Percentiles rank a stretch among this genome's conserved stretches.
phyloP scores from a whole-genome alignment of 805 yeast species.

The Metschnikowia bowlesiae region DNA sequence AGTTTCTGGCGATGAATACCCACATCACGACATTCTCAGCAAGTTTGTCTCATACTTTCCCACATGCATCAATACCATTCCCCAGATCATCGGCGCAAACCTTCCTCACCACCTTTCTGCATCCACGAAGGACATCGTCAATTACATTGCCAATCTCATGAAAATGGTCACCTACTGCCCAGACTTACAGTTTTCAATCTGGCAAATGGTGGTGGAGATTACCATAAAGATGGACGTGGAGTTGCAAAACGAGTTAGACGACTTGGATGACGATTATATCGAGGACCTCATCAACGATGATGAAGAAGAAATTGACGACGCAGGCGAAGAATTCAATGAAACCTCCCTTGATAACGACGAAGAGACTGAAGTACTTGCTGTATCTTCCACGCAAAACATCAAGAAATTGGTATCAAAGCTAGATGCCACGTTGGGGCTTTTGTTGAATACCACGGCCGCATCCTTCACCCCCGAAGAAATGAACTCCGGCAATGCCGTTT shows the following conservation, averaged over 20 bases:
- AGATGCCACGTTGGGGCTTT: conserved; percentile 59
- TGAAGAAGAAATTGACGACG: conserved; percentile 43
- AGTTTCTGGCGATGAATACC: conserved; percentile 17
- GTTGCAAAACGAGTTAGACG: conserved; percentile 82
- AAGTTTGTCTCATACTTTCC: conserved; percentile 73
- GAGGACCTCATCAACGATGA: conserved; percentile 45
- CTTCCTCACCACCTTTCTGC: conserved; percentile 79
- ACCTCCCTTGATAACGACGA: conserved; percentile 14
- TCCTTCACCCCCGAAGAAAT: conserved; percentile 50
- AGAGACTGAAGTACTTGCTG: conserved; percentile 26
- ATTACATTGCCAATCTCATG: conserved; percentile 65
- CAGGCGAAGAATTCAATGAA: conserved; percentile 16
- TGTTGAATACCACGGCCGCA: conserved; percentile 48
- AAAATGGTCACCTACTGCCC: conserved; percentile 61
- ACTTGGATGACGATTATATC: conserved; percentile 64
- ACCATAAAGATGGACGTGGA: conserved; percentile 88
- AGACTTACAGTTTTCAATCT: conserved; percentile 67
- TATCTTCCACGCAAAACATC: conserved; percentile 41
- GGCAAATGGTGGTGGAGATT: conserved; percentile 78
- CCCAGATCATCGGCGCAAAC: conserved; percentile 48
- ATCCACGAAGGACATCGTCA: conserved; percentile 46
- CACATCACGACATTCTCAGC: conserved; percentile 57
- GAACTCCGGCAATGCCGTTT: conserved; percentile 59
- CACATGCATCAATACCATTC: conserved; percentile 67
- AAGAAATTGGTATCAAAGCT: conserved; percentile 60